Evolutionary conservation across 2,329 filamentous ascomycete genomes (phyloP).

Genomic region (Penicillium vulpinum): DNA sequence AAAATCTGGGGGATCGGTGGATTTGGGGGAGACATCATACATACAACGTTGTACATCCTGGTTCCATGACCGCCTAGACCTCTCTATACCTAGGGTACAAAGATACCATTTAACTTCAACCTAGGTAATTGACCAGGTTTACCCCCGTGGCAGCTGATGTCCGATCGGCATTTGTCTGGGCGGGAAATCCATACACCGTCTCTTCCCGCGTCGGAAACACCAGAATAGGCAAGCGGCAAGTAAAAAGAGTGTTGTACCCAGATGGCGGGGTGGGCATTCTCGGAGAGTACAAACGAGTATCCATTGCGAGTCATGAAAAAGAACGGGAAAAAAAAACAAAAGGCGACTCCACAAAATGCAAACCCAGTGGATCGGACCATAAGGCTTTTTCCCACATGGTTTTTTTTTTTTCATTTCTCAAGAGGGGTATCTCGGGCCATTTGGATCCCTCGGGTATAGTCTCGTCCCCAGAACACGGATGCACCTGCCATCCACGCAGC

Average conservation of each 20-base stretch:
- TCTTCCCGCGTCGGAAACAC: slow-evolving; percentile 22
- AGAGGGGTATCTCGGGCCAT: slow-evolving; percentile 10
- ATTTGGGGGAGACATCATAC: neutral
- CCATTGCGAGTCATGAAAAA: neutral
- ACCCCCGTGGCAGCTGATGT: slow-evolving; percentile 12
- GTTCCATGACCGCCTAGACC: neutral
- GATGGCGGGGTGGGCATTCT: slow-evolving; percentile 4
- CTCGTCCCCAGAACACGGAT: slow-evolving; percentile 4
- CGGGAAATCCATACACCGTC: slow-evolving; percentile 15
- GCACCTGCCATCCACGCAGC: neutral
- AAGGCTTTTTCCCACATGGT: slow-evolving; percentile 2
- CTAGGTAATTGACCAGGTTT: neutral
- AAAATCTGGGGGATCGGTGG: slow-evolving; percentile 6
- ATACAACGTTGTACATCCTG: neutral
- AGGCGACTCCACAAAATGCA: neutral
- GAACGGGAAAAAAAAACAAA: neutral
- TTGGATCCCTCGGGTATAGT: slow-evolving; percentile 10
- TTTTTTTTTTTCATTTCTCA: neutral
- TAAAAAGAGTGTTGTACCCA: neutral
- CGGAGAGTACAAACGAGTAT: slow-evolving; percentile 4
- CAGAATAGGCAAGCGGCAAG: slow-evolving; percentile 19
- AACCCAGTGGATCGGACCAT: slow-evolving; percentile 5
- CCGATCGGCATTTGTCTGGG: slow-evolving; percentile 24
- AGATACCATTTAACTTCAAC: neutral
- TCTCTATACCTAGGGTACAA: neutral